Evolutionary conservation across 495 filamentous ascomycete species (phyloP).

Genomic region (Symbiotaphrina buchneri): DNA sequence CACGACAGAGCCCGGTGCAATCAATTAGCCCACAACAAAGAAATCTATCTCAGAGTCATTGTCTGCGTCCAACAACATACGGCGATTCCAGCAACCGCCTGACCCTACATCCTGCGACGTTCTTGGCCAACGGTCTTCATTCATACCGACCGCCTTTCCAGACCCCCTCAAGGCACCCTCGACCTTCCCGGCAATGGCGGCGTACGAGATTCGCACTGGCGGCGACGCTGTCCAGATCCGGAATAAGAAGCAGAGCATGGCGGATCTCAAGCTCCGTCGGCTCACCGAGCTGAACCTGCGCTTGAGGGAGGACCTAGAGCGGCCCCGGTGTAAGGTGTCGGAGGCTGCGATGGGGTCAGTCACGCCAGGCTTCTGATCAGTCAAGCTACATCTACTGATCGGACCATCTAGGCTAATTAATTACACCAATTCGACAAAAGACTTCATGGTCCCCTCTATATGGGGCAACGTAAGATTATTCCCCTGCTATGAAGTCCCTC

Average conservation of each 20-base stretch:
- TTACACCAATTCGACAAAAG: slow-evolving; percentile 88
- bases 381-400: not conserved
- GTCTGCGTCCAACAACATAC: too few species aligned
- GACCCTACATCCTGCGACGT: not conserved
- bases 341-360: slow-evolving; percentile 82
- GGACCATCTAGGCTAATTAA: slow-evolving; percentile 51
- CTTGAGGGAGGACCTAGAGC: slow-evolving; percentile 81
- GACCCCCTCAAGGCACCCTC: too few species aligned
- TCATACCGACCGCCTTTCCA: too few species aligned
- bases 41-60: too few species aligned
- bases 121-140: not conserved
- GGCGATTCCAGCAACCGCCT: too few species aligned
- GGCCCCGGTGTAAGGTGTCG: slow-evolving; percentile 85
- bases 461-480: slow-evolving; percentile 54
- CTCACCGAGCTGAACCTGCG: slow-evolving; percentile 91
- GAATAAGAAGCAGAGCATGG: slow-evolving; percentile 98
- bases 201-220: slow-evolving; percentile 31
- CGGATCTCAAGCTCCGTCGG: slow-evolving; percentile 86
- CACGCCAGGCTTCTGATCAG: slow-evolving; percentile 2
- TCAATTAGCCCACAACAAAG: too few species aligned
- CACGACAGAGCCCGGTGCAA: too few species aligned
- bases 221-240: slow-evolving; percentile 47
- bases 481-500: slow-evolving; percentile 3
- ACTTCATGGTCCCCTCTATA: slow-evolving; percentile 95
- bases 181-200: slow-evolving; percentile 26